Evolutionary conservation across 768 basidiomycete genomes (phyloP), one percentile per base, ranked within the genome.

Genomic region (Calocybe gangraenosa): DNA sequence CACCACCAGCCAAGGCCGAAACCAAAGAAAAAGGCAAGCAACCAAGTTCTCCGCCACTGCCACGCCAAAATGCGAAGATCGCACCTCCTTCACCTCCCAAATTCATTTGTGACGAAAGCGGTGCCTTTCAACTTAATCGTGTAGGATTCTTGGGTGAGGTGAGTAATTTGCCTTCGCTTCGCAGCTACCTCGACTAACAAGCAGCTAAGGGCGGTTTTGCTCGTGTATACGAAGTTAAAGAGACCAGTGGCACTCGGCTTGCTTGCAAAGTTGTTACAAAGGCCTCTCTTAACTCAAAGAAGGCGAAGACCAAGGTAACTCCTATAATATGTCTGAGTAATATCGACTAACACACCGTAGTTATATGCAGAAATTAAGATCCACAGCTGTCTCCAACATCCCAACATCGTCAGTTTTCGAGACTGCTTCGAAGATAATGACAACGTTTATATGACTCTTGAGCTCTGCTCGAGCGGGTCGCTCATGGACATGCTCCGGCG

Each of bases 311-410:
- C 14, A 97, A 97, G 79, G 94, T 92, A 39, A 42, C 45, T 34
- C 20, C 21, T 33, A 10, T 20, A 10, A 23, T 35, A 35, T 6
- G 19, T 15, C 6, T 22, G 13, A 15, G 25, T 18, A 39, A 18
- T 10, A n/a, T 22, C 21, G 13, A 8, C 42, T 3, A 37, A 42
- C 20, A 1, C 10, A 37, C 22, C 21, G 7, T 25, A 97, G 95
- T 79, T 99, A 37, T 99, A 93, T 59, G 94, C 95, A 49, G 95
- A 99, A 74, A 99, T 99, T 58, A 96, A 95, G 73, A 92, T 99
- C 38, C 95, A 99, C 65, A 82, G 86, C 49, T 84, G 90, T 11
- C 77, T 99, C 37, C 66, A 79, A 19, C 95, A 98, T 56, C 89
- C 92, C 14, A 94, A 99, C 64, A 91, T 99, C 51, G 93, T 97